Percentiles rank a stretch among this genome's conserved stretches.
These are phyloP conservation scores for Candolleomyces efflorescens DNA, from an alignment of 768 basidiomycete genomes.

Conservation along the genomic window DNA sequence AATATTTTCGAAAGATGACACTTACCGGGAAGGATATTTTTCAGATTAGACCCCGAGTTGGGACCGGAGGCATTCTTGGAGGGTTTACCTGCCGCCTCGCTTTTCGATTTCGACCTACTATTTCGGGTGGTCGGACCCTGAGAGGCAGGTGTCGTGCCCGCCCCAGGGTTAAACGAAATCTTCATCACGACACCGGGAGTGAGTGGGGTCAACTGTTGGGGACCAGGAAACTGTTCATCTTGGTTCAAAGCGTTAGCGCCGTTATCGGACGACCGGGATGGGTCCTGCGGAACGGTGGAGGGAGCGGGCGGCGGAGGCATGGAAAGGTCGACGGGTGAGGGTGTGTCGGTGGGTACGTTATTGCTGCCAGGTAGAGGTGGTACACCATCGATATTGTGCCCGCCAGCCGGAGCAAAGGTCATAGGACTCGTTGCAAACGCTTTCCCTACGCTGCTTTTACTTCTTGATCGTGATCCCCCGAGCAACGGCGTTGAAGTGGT, in stretches of 20 bases:
- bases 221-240: conserved; percentile 2
- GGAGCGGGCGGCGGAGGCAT: conserved; percentile 83
- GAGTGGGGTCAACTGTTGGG: conserved; percentile 53
- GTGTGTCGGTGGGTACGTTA: conserved; percentile 42
- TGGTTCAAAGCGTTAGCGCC: neutral
- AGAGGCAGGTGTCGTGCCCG: conserved; percentile 13
- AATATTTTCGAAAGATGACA: conserved; percentile 1
- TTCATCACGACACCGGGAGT: conserved; percentile 95
- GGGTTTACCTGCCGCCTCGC: conserved; percentile 5
- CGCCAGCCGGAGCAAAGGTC: neutral
- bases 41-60: conserved; percentile 52
- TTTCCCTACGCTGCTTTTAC: conserved; percentile 15
- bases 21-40: conserved; percentile 68
- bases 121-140: neutral
- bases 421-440: neutral
- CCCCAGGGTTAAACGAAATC: conserved; percentile 38
- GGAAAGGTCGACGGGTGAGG: conserved; percentile 82
- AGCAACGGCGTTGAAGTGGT: conserved; percentile 59
- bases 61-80: conserved; percentile 17
- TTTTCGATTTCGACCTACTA: conserved; percentile 11
- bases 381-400: neutral
- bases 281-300: neutral
- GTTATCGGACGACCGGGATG: neutral
- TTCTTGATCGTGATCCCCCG: conserved; percentile 18
- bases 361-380: neutral